phyloP scores from a whole-genome alignment of 2,329 filamentous ascomycete species.

The Beauveria sp. region DNA sequence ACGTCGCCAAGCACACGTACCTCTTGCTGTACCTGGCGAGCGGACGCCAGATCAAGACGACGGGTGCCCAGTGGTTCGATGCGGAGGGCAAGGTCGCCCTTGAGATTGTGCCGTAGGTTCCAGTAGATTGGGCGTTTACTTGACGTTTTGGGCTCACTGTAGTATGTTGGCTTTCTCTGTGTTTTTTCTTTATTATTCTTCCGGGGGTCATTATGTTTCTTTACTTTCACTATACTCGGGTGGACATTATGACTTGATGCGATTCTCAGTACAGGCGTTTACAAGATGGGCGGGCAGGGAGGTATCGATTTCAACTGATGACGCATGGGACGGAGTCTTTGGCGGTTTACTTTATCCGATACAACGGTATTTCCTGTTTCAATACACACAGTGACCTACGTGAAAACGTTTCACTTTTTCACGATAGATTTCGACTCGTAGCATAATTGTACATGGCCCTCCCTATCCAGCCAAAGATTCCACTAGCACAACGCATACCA shows the following conservation, averaged over 20 bases:
- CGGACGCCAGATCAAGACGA: slow-evolving; percentile 49
- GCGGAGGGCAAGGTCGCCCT: slow-evolving; percentile 46
- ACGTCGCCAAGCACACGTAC: slow-evolving; percentile 64
- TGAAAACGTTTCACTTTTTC: no score
- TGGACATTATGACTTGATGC: no score
- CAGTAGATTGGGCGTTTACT: neutral
- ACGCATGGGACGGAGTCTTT: neutral
- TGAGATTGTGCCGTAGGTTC: slow-evolving; percentile 24
- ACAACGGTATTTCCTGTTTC: neutral
- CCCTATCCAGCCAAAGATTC: neutral
- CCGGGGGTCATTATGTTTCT: no score
- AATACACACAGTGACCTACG: neutral
- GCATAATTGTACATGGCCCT: slow-evolving; percentile 3
- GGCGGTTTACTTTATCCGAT: neutral
- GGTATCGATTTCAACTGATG: neutral
- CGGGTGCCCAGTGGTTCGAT: slow-evolving; percentile 59
- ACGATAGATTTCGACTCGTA: neutral
- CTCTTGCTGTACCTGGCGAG: slow-evolving; percentile 68
- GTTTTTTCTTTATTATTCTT: neutral
- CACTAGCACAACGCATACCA: neutral
- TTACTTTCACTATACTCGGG: neutral
- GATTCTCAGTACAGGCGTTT: neutral
- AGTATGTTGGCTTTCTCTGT: neutral
- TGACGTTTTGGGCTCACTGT: neutral
- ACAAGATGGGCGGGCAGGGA: neutral